Percentiles rank a stretch among this genome's conserved stretches.
Evolutionary conservation across 1,284 basidiomycete species (phyloP).

Genomic region (Somion occarium): DNA sequence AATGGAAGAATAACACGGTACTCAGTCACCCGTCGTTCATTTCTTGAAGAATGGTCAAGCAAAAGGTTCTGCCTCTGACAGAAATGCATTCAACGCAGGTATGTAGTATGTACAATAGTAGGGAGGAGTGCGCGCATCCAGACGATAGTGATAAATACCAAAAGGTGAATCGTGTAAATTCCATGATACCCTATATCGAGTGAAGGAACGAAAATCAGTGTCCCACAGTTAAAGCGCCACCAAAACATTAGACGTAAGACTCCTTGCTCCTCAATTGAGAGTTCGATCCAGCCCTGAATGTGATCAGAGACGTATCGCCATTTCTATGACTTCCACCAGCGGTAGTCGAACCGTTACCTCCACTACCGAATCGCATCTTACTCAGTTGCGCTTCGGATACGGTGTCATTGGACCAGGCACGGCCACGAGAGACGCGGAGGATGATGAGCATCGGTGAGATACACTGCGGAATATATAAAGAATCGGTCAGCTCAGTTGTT

Average conservation of each 20-base stretch:
- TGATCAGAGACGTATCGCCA: neutral
- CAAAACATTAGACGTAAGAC: neutral
- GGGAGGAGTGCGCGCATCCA: no score
- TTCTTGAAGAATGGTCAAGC: no score
- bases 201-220: no score
- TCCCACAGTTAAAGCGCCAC: no score
- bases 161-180: no score
- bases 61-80: no score
- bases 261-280: neutral
- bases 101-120: no score
- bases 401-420: neutral
- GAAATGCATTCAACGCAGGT: no score
- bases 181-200: no score
- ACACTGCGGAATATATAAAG: neutral
- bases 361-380: neutral
- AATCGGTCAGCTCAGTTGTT: neutral
- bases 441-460: constrained; percentile 5
- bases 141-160: no score
- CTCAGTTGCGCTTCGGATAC: neutral
- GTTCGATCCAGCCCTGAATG: neutral
- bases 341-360: neutral
- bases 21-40: no score
- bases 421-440: neutral
- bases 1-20: no score
- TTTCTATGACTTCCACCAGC: neutral